Percentiles rank a stretch among this genome's conserved stretches.
Evolutionary conservation across 306 rosid genomes (phyloP).

Genomic region (Dryas octopetala): DNA sequence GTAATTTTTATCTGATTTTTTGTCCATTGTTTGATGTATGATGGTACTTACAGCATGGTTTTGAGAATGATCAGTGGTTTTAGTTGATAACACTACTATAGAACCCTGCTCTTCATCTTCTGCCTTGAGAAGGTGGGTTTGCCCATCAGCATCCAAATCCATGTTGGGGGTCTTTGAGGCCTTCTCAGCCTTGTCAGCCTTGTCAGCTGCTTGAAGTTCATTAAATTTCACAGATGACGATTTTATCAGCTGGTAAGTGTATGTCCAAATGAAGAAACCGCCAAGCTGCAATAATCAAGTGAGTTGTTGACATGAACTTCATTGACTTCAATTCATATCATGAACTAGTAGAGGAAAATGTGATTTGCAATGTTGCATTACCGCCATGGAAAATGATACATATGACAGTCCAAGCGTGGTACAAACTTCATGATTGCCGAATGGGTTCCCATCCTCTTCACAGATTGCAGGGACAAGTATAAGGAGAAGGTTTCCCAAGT

Average conservation of each 20-base stretch:
- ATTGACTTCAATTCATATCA: slow-evolving; percentile 1
- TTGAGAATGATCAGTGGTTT: slow-evolving; percentile 29
- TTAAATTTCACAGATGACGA: slow-evolving; percentile 45
- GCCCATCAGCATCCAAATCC: slow-evolving; percentile 35
- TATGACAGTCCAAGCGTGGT: slow-evolving; percentile 61
- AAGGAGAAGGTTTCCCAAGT: slow-evolving; percentile 82
- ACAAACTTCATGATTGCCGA: slow-evolving; percentile 55
- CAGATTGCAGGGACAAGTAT: slow-evolving; percentile 84
- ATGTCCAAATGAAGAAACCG: slow-evolving; percentile 82
- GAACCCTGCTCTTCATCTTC: slow-evolving; percentile 27
- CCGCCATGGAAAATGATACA: slow-evolving; percentile 94
- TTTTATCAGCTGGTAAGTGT: slow-evolving; percentile 53
- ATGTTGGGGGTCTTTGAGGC: slow-evolving; percentile 38
- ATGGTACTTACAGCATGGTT: slow-evolving; percentile 47
- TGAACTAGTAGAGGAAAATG: neutral
- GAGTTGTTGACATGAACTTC: neutral
- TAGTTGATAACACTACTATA: slow-evolving; percentile 25
- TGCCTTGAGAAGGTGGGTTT: slow-evolving; percentile 53
- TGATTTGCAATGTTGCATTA: slow-evolving; percentile 20
- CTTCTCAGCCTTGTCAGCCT: slow-evolving; percentile 30
- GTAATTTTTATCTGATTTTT: neutral
- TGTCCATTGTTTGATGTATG: neutral
- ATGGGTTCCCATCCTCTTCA: slow-evolving; percentile 69
- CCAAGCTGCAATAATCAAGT: slow-evolving; percentile 60
- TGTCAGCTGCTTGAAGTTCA: slow-evolving; percentile 49